Evolutionary conservation across 75 land plant genomes (phyloP).

Genomic region (Isoetes taiwanensis): DNA sequence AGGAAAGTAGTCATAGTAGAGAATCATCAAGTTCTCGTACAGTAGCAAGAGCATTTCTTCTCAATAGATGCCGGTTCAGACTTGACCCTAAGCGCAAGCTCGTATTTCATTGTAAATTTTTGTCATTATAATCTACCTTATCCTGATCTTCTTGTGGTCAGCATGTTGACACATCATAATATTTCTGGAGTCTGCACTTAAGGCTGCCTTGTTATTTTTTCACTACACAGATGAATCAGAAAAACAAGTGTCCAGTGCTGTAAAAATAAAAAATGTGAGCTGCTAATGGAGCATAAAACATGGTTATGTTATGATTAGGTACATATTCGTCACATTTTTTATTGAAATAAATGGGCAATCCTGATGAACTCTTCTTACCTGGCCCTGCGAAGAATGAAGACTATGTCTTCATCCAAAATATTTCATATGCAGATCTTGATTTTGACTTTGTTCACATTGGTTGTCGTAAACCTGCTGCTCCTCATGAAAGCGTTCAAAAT

Average conservation of each 20-base stretch:
- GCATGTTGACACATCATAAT: neutral
- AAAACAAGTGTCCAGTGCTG: slow-evolving; percentile 84
- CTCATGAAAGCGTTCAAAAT: no score
- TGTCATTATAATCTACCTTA: neutral
- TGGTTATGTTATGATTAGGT: no score
- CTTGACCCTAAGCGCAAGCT: slow-evolving; percentile 70
- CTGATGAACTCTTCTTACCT: no score
- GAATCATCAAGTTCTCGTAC: slow-evolving; percentile 4
- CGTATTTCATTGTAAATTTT: slow-evolving; percentile 54
- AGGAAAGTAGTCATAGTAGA: neutral
- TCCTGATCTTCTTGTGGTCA: neutral
- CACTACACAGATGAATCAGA: slow-evolving; percentile 79
- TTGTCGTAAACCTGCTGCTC: no score
- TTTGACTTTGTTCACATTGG: no score
- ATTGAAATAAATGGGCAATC: no score
- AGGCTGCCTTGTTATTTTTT: neutral
- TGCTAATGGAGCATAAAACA: no score
- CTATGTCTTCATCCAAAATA: no score
- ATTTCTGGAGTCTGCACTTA: neutral
- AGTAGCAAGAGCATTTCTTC: slow-evolving; percentile 44
- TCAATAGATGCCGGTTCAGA: slow-evolving; percentile 38
- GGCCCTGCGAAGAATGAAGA: no score
- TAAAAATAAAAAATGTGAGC: slow-evolving; percentile 78
- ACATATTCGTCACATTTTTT: no score
- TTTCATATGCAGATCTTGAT: no score